Base-by-base conservation (phyloP, 805 yeast species). In the Peterozyma xylosa region DNA sequence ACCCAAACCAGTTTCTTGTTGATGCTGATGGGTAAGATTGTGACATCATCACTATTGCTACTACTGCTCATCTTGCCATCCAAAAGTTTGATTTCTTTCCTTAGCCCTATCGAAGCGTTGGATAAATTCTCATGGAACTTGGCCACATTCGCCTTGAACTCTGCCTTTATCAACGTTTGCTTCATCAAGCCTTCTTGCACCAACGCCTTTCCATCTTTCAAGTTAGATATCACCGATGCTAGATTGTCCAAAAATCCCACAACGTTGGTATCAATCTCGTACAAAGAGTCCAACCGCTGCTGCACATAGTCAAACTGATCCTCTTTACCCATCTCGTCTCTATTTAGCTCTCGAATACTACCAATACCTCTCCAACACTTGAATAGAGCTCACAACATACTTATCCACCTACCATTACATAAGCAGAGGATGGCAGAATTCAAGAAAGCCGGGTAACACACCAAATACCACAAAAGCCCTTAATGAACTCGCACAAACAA, bases 1-100 rank as follows among this genome's bases (percentile, higher is more conserved):
- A 82, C 71, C 64, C 75, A 71, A 5, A 86, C 76, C 33, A 88
- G 86, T 63, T 82, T 82, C 50, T 80, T 80, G 42, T 81, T 83
- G 18, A 85, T 75, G 36, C 73, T 70, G 2, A 84, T 72, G 1
- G 95, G 93, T 27, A 85, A 65, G 35, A 85, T 73, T 64, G 74
- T 74, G 16, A 74, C 57, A n/a, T 62, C 64, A 46, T 58, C 55
- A 30, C 41, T 39, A 38, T 43, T 35, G 15, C 69, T 67, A 45
- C 70, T 68, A 41, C 70, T 72, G 10, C 77, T 80, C 32, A 70
- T 72, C 52, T 73, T 73, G 37, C 74, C 77, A 59, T 85, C 89
- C 60, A 84, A 66, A 11, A 73, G 53, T 54, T 77, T 76, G 37
- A 86, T 77, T 53, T 86, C 95, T 39, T 73, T 70, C n/a, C 89